Evolutionary conservation across 1,284 basidiomycete genomes (phyloP).

Genomic region (Cerioporus squamosus): DNA sequence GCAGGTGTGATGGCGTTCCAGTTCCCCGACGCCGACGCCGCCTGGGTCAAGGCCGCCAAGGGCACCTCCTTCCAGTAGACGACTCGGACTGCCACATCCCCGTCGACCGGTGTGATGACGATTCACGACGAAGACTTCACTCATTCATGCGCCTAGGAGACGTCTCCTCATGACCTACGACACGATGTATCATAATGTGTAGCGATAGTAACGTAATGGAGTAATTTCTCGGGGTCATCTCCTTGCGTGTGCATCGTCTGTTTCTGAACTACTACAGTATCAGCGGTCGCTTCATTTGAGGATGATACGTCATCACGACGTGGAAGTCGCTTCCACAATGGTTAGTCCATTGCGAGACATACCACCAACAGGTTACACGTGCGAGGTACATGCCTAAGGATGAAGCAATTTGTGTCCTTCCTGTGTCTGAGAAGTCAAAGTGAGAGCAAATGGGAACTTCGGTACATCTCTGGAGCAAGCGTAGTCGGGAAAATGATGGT

Average conservation of each 20-base stretch:
- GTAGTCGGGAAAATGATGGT: neutral
- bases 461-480: neutral
- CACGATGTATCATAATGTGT: conserved; percentile 8
- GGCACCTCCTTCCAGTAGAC: conserved; percentile 12
- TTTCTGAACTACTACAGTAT: no score
- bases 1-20: conserved; percentile 30
- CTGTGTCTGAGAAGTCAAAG: no score
- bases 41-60: conserved; percentile 19
- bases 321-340: no score
- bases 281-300: no score
- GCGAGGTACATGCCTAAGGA: no score
- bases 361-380: no score
- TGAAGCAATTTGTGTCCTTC: no score
- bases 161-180: neutral
- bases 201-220: conserved; percentile 5
- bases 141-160: neutral
- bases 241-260: no score
- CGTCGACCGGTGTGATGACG: conserved; percentile 2
- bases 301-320: no score
- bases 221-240: neutral
- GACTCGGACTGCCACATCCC: neutral
- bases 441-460: no score
- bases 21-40: conserved; percentile 21
- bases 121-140: neutral
- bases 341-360: no score